Percentiles rank a stretch among this genome's conserved stretches.
Conservation (phyloP, 768 basidiomycete species). For the Brasilioporus rufonigricans region DNA sequence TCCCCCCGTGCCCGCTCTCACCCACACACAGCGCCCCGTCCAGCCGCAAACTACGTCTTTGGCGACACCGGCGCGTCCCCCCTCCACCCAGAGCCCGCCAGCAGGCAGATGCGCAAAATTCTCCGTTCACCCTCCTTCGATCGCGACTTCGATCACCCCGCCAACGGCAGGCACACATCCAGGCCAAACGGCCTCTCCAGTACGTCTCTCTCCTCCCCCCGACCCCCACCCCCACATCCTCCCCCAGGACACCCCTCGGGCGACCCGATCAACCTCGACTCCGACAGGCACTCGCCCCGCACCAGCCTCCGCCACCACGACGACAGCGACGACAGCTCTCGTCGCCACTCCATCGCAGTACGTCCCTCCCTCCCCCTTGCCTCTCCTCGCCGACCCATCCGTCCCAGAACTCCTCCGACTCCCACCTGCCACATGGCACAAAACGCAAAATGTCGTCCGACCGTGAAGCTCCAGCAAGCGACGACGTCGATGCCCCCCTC, state of each 20-base stretch:
- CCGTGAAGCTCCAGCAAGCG: slow-evolving; percentile 49
- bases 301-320: slow-evolving; percentile 38
- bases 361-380: slow-evolving; percentile 28
- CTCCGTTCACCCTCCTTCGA: slow-evolving; percentile 58
- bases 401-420: slow-evolving; percentile 36
- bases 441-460: slow-evolving; percentile 85
- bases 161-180: slow-evolving; percentile 17
- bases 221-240: slow-evolving; percentile 13
- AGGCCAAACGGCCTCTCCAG: slow-evolving; percentile 23
- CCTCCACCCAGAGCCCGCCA: slow-evolving; percentile 37
- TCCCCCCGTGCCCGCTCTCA: slow-evolving; percentile 19
- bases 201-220: slow-evolving; percentile 18
- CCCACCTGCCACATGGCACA: slow-evolving; percentile 54
- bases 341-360: slow-evolving; percentile 69
- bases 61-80: slow-evolving; percentile 54
- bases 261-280: slow-evolving; percentile 19
- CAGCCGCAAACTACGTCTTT: slow-evolving; percentile 67
- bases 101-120: slow-evolving; percentile 50
- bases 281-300: slow-evolving; percentile 28
- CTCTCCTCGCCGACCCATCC: background rate
- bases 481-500: slow-evolving; percentile 66
- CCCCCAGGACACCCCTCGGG: slow-evolving; percentile 26
- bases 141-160: slow-evolving; percentile 27
- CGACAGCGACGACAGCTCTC: slow-evolving; percentile 64
- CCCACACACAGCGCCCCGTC: slow-evolving; percentile 47